Base-by-base conservation (phyloP, 2,329 filamentous ascomycete species). In the Graphilbum fragrans region DNA sequence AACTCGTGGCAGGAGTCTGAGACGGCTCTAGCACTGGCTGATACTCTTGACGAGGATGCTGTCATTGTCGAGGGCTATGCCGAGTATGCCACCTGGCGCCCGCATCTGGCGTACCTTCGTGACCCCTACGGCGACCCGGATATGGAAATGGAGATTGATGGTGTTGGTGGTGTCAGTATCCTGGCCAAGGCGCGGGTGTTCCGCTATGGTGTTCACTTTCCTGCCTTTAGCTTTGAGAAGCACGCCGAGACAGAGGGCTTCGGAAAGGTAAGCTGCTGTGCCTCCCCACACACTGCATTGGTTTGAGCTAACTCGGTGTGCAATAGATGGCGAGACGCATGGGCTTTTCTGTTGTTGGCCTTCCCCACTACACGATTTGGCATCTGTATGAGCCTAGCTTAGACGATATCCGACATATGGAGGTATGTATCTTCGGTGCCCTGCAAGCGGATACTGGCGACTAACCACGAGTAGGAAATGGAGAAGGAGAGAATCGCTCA, bases 1-100 rank as follows among this genome's bases (percentile, higher is more conserved):
- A 98, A 98, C 61, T 96, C 90, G 16, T 98, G 92, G 92, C 92
- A 98, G 61, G 92, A 98, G 62, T 98, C 92, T 0, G 93, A 98
- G 57, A 98, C 92, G 1, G 92, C 92, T 0, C 70, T 98, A 40
- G 86, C 86, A 9, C 72, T 98, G 31, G 92, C 92, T 11, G 90
- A 98, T 49, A 94, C 87, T 0, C 72, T 98, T 4, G 92, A 98
- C 50, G 92, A 98, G 59, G 92, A 98, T 58, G 92, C 92, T 4
- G 92, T 98, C 32, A 98, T 98, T 62, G 92, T 98, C 5, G 92
- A 98, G 62, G 92, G 92, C 17, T 98, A 98, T 57, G 92, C 92
- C 45, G 92, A 98, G 65, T 98, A 98, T 59, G 92, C 92, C 18
- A 98, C 92, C 2, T 98, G 92, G 92, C 74, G 92, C 49, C 92